Evolutionary conservation across 306 rosid species (phyloP).

Genomic region (Oxytropis ochrocephala): DNA sequence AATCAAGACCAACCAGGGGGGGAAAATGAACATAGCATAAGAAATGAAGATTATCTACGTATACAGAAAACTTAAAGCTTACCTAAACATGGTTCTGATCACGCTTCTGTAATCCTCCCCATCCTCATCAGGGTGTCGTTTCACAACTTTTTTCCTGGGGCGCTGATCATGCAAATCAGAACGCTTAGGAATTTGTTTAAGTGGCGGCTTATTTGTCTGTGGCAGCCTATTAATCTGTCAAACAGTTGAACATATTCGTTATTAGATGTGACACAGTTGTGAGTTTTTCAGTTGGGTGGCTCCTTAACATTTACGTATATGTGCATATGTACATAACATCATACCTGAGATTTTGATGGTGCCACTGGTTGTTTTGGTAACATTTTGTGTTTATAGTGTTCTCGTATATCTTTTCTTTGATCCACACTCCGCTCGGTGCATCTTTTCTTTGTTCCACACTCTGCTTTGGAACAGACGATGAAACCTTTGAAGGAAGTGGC

Average conservation of each 20-base stretch:
- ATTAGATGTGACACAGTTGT: neutral
- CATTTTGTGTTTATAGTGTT: slow-evolving; percentile 43
- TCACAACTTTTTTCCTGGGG: slow-evolving; percentile 54
- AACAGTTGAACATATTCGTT: slow-evolving; percentile 8
- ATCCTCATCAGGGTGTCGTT: slow-evolving; percentile 26
- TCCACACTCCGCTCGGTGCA: slow-evolving; percentile 33
- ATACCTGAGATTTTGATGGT: slow-evolving; percentile 58
- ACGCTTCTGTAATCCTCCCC: slow-evolving; percentile 29
- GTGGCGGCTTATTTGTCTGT: slow-evolving; percentile 33
- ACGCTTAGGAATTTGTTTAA: slow-evolving; percentile 33
- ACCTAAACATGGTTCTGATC: slow-evolving; percentile 72
- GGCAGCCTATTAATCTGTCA: slow-evolving; percentile 48
- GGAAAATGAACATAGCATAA: neutral
- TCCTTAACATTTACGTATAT: neutral
- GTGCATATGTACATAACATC: neutral
- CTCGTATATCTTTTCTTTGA: slow-evolving; percentile 44
- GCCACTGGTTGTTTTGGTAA: slow-evolving; percentile 46
- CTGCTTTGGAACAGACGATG: slow-evolving; percentile 35
- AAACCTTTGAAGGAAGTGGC: slow-evolving; percentile 34
- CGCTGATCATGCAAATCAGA: slow-evolving; percentile 33
- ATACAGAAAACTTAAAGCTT: slow-evolving; percentile 11
- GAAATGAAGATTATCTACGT: neutral
- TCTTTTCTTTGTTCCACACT: slow-evolving; percentile 45
- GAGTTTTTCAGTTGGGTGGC: neutral
- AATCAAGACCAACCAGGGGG: neutral